Evolutionary conservation across 768 basidiomycete species (phyloP), one percentile per base, ranked within the genome.

Genomic region (Leccinum rimulosum): DNA sequence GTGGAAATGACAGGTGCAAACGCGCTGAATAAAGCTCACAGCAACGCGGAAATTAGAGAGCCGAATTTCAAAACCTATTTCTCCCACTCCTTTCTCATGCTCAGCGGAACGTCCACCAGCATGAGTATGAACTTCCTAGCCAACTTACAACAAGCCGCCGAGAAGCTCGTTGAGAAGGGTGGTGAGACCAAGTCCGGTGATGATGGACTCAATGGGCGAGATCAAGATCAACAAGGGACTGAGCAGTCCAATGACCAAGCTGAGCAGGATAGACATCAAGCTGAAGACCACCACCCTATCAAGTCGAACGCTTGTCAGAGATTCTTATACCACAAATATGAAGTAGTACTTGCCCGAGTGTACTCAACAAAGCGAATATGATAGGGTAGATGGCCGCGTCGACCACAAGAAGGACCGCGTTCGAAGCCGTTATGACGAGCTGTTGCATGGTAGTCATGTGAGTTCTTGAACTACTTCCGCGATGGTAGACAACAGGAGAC

Each of bases 331-430:
- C 2, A 10, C 4, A 36, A 35, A 8, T 10, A 15, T 15, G 2
- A 22, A 45, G 17, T 17, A 15, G 22, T 50, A 58, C 57, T 43
- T 31, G 43, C 63, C 53, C 55, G 35, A 65, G 59, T 22, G 27
- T 9, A 27, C 31, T 8, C 12, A 49, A 12, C 28, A 65, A 50
- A 3, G 9, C 3, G 9, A 14, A 38, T 30, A 61, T 48, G 33
- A 55, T 0, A 22, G 50, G 12, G 11, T 38, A 35, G 48, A 65
- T 53, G 2, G 50, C 14, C 6, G 11, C 0, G 28, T 65, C 50
- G n/a, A 62, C 63, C 4, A 65, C 58, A 17, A 27, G 31, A 8
- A 65, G 63, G 27, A 59, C 57, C 10, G 57, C 60, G 6, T 8
- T 27, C 2, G 22, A 0, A 15, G 60, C 53, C 2, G 25, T 14